Conservation (phyloP, 1,139 yeast genomes). For the Protomyces gravidus region DNA sequence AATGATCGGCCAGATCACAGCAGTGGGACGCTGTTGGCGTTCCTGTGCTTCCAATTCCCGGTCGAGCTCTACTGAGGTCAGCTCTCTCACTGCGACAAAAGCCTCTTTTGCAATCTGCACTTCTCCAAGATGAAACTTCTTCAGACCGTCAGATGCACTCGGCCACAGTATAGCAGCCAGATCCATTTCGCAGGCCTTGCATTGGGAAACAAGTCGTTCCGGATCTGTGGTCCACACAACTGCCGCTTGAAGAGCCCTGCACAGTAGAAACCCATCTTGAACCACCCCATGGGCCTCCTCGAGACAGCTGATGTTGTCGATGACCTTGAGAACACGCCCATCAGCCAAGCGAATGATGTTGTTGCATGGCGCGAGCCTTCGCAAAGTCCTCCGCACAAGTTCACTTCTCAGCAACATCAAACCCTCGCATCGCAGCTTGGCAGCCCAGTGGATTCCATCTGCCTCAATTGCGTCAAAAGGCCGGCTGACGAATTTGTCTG, state of each 20-base stretch:
- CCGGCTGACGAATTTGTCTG: background rate
- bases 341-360: background rate
- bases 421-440: conserved; percentile 7
- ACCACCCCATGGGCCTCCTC: background rate
- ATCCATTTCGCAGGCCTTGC: background rate
- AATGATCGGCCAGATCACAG: conserved; percentile 8
- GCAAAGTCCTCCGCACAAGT: background rate
- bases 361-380: conserved; percentile 6
- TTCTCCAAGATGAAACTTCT: background rate
- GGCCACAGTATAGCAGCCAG: background rate
- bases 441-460: background rate
- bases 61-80: background rate
- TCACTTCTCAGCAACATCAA: conserved; percentile 3
- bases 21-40: background rate
- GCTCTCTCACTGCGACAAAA: background rate
- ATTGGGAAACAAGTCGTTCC: background rate
- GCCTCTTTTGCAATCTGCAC: background rate
- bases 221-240: conserved; percentile 11
- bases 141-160: background rate
- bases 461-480: background rate
- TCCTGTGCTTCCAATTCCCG: background rate
- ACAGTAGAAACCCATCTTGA: conserved; percentile 4
- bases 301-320: background rate
- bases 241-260: conserved; percentile 8
- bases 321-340: background rate